Conservation (phyloP, 164 flowering plant species). For the Berberis thunbergii region DNA sequence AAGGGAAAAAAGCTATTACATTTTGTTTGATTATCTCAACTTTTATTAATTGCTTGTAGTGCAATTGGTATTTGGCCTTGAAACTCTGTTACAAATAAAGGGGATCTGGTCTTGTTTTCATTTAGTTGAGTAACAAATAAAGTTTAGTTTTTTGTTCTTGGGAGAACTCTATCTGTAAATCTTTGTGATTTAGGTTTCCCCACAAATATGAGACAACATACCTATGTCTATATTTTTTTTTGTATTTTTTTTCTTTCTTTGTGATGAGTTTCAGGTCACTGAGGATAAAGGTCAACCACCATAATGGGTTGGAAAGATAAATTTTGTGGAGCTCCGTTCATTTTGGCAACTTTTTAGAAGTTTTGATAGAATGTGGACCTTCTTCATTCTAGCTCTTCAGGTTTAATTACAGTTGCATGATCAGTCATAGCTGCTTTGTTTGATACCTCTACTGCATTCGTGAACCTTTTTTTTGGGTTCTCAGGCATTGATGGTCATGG, state of each 20-base stretch:
- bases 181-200: too few relatives aligned
- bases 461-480: background rate
- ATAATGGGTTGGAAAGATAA: conserved; percentile 88
- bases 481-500: conserved; percentile 88
- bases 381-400: conserved; percentile 78
- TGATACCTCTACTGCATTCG: background rate
- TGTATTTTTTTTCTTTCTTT: conserved; percentile 1
- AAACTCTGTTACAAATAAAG: too few relatives aligned
- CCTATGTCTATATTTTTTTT: background rate
- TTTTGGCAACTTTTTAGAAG: conserved; percentile 92
- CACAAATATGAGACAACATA: background rate
- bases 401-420: conserved; percentile 23
- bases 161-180: too few relatives aligned
- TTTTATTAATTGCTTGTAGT: too few relatives aligned
- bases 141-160: too few relatives aligned
- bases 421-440: background rate
- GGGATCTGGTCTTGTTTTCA: too few relatives aligned
- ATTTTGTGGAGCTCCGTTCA: conserved; percentile 90
- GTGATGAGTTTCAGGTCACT: conserved; percentile 18
- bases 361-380: conserved; percentile 91
- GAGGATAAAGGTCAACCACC: conserved; percentile 23
- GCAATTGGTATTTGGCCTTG: too few relatives aligned
- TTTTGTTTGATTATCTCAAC: too few relatives aligned
- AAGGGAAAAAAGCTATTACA: too few relatives aligned
- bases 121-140: too few relatives aligned